Percentiles rank a stretch among this genome's conserved stretches.
phyloP scores from a whole-genome alignment of 352 stramenopile genomes.

The Pythium biforme region DNA sequence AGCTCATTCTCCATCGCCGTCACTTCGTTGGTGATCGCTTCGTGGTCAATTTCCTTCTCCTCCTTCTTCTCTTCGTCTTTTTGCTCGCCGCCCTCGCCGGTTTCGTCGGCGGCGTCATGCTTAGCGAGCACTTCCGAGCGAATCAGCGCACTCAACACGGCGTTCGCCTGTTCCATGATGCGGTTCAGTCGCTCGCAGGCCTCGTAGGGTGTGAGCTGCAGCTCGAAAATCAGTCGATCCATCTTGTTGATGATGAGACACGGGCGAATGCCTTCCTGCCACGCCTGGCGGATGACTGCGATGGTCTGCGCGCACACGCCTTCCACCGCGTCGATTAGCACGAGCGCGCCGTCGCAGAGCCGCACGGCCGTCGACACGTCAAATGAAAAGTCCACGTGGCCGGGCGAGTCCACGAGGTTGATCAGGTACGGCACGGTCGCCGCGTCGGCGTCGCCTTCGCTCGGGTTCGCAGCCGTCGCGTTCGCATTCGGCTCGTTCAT shows the following conservation, averaged over 20 bases:
- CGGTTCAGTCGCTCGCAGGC: constrained; percentile 92
- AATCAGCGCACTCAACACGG: constrained; percentile 82
- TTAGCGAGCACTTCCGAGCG: constrained; percentile 69
- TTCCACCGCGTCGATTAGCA: constrained; percentile 96
- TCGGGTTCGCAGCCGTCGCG: constrained; percentile 8
- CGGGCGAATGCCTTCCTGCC: constrained; percentile 91
- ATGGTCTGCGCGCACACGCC: constrained; percentile 95
- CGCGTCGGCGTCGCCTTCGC: constrained; percentile 16
- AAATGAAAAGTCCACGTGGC: constrained; percentile 95
- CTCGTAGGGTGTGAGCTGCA: constrained; percentile 90
- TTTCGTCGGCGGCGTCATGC: constrained; percentile 43
- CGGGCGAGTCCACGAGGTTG: constrained; percentile 95
- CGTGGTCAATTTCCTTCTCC: constrained; percentile 17
- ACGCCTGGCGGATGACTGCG: constrained; percentile 93
- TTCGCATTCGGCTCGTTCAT: constrained; percentile 41
- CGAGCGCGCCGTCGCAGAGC: constrained; percentile 92
- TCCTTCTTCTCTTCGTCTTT: constrained; percentile 12
- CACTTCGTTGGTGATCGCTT: constrained; percentile 64
- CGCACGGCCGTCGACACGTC: constrained; percentile 95
- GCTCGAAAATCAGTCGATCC: constrained; percentile 93
- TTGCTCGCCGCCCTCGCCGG: constrained; percentile 25
- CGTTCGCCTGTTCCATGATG: constrained; percentile 91
- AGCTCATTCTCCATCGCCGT: constrained; percentile 66
- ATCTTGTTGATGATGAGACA: constrained; percentile 98
- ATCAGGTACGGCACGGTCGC: constrained; percentile 83